These are phyloP conservation scores for Agaricus blazei DNA, from an alignment of 768 basidiomycete genomes.

Conservation along the genomic window DNA sequence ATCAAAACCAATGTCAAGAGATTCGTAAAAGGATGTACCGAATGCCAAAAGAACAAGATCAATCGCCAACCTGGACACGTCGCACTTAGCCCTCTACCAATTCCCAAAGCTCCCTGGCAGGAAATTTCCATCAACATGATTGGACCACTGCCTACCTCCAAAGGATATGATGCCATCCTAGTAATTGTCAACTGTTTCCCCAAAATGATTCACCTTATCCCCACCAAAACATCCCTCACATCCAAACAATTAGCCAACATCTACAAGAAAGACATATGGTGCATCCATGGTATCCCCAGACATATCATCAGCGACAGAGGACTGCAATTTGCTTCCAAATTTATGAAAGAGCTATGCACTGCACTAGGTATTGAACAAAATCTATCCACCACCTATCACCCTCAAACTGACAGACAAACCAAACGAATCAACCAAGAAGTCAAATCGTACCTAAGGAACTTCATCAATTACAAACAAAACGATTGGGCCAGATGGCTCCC, in stretches of 20 bases:
- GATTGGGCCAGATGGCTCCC: not conserved
- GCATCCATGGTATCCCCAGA: not conserved
- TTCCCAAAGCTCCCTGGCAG: not conserved
- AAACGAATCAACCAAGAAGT: slow-evolving; percentile 24
- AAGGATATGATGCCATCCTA: not conserved
- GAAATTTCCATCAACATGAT: not conserved
- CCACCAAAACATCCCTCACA: not conserved
- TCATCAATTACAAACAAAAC: not conserved
- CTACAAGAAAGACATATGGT: not conserved
- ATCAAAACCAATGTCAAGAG: not conserved
- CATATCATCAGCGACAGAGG: slow-evolving; percentile 17
- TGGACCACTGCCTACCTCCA: not conserved
- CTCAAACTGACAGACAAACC: slow-evolving; percentile 24
- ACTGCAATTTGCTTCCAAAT: slow-evolving; percentile 23
- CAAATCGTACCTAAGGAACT: slow-evolving; percentile 8
- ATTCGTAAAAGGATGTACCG: not conserved
- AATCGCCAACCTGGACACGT: not conserved
- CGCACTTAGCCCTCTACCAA: not conserved
- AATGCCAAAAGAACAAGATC: not conserved
- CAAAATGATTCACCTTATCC: not conserved
- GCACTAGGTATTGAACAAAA: slow-evolving; percentile 26
- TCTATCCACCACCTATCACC: slow-evolving; percentile 38
- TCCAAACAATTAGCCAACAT: not conserved
- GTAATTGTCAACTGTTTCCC: not conserved
- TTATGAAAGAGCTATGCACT: slow-evolving; percentile 24